Evolutionary conservation across 768 basidiomycete genomes (phyloP).

Genomic region (Leccinum subgranulosum): DNA sequence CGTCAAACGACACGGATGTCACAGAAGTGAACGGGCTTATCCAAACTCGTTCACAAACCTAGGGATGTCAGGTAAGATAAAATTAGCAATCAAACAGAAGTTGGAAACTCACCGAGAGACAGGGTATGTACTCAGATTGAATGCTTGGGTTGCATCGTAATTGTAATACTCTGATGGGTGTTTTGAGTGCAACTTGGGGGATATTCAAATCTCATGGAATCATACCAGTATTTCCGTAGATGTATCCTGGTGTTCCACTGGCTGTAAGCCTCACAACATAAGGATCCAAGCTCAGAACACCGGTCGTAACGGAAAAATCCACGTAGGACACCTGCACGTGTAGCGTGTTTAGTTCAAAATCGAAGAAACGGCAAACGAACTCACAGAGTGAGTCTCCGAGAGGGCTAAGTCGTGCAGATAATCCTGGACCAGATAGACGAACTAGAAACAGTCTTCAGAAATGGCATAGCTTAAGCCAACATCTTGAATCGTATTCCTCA

Average conservation of each 20-base stretch:
- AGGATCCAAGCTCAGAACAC: conserved; percentile 55
- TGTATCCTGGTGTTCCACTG: conserved; percentile 46
- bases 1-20: background rate
- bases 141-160: conserved; percentile 50
- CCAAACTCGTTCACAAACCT: conserved; percentile 62
- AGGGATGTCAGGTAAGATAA: background rate
- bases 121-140: conserved; percentile 53
- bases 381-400: conserved; percentile 48
- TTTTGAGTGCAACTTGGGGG: background rate
- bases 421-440: conserved; percentile 48
- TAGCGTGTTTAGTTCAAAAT: background rate
- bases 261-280: conserved; percentile 47
- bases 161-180: conserved; percentile 48
- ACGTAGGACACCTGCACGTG: conserved; percentile 49
- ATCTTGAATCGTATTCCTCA: conserved; percentile 17
- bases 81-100: background rate
- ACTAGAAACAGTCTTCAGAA: conserved; percentile 29
- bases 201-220: background rate
- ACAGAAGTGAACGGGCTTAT: conserved; percentile 24
- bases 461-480: background rate
- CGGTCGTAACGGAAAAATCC: conserved; percentile 56
- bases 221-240: conserved; percentile 55
- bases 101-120: conserved; percentile 36
- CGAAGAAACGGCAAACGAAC: conserved; percentile 2
- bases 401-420: conserved; percentile 45